These are phyloP conservation scores for Chlorociboria aeruginascens DNA, from an alignment of 495 filamentous ascomycete genomes.

Conservation along the genomic window DNA sequence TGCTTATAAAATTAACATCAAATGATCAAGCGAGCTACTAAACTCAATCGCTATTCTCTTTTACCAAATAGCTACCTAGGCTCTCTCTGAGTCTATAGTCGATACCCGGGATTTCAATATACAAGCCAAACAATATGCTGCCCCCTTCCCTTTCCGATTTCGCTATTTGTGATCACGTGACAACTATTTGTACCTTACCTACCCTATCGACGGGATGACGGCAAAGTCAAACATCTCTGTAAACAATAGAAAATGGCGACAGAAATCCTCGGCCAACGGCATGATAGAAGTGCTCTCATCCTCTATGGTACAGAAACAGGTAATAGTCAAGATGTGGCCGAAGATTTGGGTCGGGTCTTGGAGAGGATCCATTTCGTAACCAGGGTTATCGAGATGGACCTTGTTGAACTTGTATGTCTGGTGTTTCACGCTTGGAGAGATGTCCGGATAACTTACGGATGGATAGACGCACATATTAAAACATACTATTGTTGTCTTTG, in stretches of 20 bases:
- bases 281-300: slow-evolving; percentile 54
- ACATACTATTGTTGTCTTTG: slow-evolving; percentile 59
- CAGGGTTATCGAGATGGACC: slow-evolving; percentile 63
- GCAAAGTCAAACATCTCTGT: too few relatives aligned
- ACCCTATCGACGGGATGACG: too few relatives aligned
- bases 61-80: too few relatives aligned
- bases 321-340: slow-evolving; percentile 78
- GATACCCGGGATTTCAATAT: too few relatives aligned
- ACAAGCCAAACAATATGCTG: too few relatives aligned
- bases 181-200: too few relatives aligned
- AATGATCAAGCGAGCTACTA: too few relatives aligned
- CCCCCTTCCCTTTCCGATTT: too few relatives aligned
- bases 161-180: too few relatives aligned
- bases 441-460: slow-evolving; percentile 8
- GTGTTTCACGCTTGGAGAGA: neutral
- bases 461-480: slow-evolving; percentile 31
- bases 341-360: slow-evolving; percentile 60
- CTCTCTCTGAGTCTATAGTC: too few relatives aligned
- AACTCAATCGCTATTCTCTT: too few relatives aligned
- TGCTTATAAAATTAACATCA: too few relatives aligned
- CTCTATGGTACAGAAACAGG: slow-evolving; percentile 94
- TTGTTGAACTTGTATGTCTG: slow-evolving; percentile 55
- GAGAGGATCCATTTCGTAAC: slow-evolving; percentile 70
- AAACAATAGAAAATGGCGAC: slow-evolving; percentile 5
- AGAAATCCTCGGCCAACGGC: slow-evolving; percentile 13